Percentiles rank a stretch among this genome's conserved stretches.
Evolutionary conservation across 2,329 filamentous ascomycete species (phyloP).

Genomic region (Clarireedia paspali): DNA sequence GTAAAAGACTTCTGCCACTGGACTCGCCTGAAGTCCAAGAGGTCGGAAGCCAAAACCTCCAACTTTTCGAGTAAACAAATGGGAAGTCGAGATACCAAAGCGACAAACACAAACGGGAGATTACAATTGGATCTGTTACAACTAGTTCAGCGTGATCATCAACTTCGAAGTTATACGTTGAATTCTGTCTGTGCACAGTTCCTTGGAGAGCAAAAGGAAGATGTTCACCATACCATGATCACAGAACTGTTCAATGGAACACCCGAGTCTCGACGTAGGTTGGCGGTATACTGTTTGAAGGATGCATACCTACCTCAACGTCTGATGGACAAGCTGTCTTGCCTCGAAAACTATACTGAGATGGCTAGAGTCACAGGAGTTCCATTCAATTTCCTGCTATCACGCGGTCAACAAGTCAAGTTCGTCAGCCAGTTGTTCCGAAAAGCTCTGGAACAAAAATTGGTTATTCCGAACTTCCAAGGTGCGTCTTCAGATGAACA

Average conservation of each 20-base stretch:
- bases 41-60: conserved; percentile 66
- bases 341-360: conserved; percentile 97
- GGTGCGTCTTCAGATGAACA: conserved; percentile 71
- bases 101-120: conserved; percentile 89
- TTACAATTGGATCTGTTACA: conserved; percentile 93
- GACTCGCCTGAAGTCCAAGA: conserved; percentile 66
- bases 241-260: conserved; percentile 97
- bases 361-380: conserved; percentile 99
- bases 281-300: conserved; percentile 95
- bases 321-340: conserved; percentile 95
- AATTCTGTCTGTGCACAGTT: conserved; percentile 97
- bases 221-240: conserved; percentile 99
- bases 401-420: conserved; percentile 92
- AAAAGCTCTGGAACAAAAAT: conserved; percentile 84
- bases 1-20: conserved; percentile 75
- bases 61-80: conserved; percentile 98
- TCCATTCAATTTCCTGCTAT: conserved; percentile 88
- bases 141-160: conserved; percentile 87
- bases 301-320: conserved; percentile 93
- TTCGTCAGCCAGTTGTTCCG: conserved; percentile 97
- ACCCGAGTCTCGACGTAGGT: conserved; percentile 78
- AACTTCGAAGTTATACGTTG: conserved; percentile 90
- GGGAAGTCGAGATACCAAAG: conserved; percentile 89
- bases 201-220: conserved; percentile 93
- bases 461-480: conserved; percentile 84